phyloP scores from a whole-genome alignment of 306 rosid species.

The Ormosia emarginata region DNA sequence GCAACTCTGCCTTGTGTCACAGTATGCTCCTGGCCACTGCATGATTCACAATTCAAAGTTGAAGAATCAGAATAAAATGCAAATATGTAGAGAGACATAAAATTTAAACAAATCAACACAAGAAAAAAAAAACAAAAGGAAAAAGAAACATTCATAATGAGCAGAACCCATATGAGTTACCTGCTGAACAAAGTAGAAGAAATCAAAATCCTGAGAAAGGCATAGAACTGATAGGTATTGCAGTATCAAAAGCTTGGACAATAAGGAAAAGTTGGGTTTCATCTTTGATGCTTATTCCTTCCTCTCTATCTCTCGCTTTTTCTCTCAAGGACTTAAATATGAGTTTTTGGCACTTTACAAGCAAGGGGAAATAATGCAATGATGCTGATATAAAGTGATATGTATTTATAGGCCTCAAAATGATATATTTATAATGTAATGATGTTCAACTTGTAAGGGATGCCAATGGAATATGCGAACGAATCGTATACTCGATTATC shows the following conservation, averaged over 20 bases:
- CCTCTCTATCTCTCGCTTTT: neutral
- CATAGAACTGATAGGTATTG: constrained; percentile 47
- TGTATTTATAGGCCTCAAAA: constrained; percentile 19
- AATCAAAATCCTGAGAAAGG: constrained; percentile 61
- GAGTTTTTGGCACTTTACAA: neutral
- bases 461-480: constrained; percentile 35
- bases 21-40: constrained; percentile 85
- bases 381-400: neutral
- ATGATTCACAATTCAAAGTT: neutral
- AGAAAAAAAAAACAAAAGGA: neutral
- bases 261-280: constrained; percentile 28
- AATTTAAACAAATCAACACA: neutral
- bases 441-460: constrained; percentile 15
- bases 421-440: constrained; percentile 15
- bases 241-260: constrained; percentile 43
- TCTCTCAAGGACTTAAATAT: neutral
- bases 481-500: neutral
- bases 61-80: neutral
- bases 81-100: neutral
- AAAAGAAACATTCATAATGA: neutral
- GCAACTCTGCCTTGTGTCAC: constrained; percentile 65
- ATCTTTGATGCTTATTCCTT: constrained; percentile 4
- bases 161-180: constrained; percentile 13
- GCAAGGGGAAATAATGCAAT: neutral
- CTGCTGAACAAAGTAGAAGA: constrained; percentile 90